A percentile compares a stretch with the other conserved stretches of the same genome.
These are phyloP conservation scores for Aspergillus quadrilineatus DNA, from an alignment of 2,329 filamentous ascomycete species.

Conservation along the genomic window DNA sequence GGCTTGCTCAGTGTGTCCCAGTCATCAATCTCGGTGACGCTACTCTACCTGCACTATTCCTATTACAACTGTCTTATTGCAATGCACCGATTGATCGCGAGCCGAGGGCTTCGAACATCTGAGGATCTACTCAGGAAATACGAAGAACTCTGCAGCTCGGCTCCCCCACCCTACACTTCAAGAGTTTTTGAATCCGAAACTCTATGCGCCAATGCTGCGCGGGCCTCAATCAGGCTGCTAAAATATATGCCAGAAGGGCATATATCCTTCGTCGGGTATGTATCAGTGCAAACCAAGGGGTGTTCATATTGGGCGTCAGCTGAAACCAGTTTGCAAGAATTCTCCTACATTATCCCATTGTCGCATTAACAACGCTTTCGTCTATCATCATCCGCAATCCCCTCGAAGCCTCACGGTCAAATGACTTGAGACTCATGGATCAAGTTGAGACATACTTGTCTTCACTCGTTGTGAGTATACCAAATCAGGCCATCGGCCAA, in stretches of 20 bases:
- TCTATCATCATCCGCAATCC: conserved; percentile 19
- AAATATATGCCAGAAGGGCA: conserved; percentile 18
- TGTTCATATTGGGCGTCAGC: background rate
- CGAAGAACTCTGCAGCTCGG: background rate
- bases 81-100: conserved; percentile 16
- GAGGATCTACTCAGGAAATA: conserved; percentile 7
- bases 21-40: conserved; percentile 6
- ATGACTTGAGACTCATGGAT: conserved; percentile 16
- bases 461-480: conserved; percentile 4
- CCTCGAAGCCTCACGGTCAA: conserved; percentile 9
- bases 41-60: conserved; percentile 19
- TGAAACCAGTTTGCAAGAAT: conserved; percentile 6
- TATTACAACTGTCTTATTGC: conserved; percentile 23
- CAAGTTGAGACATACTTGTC: conserved; percentile 18
- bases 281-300: background rate
- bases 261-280: conserved; percentile 16
- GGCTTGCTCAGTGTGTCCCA: background rate
- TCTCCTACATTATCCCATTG: conserved; percentile 18
- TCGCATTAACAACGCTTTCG: conserved; percentile 19
- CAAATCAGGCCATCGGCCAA: conserved; percentile 12
- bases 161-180: conserved; percentile 1
- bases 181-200: conserved; percentile 16
- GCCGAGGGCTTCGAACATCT: conserved; percentile 1
- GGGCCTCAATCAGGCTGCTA: conserved; percentile 20
- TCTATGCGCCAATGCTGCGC: conserved; percentile 17